These are phyloP conservation scores for Russula olivacea DNA, from an alignment of 768 basidiomycete species.

Conservation along the genomic window DNA sequence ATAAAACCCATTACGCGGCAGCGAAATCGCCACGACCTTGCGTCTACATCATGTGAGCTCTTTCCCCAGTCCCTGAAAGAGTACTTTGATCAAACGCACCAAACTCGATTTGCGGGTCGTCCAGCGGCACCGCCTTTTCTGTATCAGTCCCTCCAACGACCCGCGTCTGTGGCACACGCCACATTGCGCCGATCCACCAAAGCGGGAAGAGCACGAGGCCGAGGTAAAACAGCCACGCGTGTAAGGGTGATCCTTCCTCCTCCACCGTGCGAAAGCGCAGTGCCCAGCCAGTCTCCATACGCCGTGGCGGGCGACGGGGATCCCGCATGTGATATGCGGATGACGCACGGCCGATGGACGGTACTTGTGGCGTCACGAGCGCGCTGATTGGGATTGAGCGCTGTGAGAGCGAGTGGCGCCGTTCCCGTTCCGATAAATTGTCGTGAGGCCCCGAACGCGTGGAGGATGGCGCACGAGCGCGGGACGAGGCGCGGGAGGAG, in stretches of 20 bases:
- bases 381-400: conserved; percentile 77
- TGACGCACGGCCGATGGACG: conserved; percentile 51
- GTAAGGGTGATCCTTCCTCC: conserved; percentile 45
- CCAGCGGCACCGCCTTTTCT: conserved; percentile 67
- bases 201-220: conserved; percentile 59
- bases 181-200: conserved; percentile 57
- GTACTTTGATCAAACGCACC: conserved; percentile 39
- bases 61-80: background rate
- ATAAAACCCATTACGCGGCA: conserved; percentile 67
- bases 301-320: conserved; percentile 57
- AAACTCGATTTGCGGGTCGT: conserved; percentile 75
- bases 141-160: conserved; percentile 47
- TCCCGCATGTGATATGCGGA: conserved; percentile 75
- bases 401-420: conserved; percentile 45
- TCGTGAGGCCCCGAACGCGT: conserved; percentile 28
- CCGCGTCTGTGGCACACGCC: conserved; percentile 58
- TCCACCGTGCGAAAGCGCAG: conserved; percentile 53
- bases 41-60: conserved; percentile 42
- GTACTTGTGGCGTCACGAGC: conserved; percentile 70
- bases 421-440: conserved; percentile 10
- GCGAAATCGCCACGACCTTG: conserved; percentile 64
- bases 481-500: conserved; percentile 34
- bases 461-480: conserved; percentile 24
- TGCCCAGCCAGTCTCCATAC: conserved; percentile 57
- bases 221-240: conserved; percentile 74